A percentile compares a stretch with the other conserved stretches of the same genome.
phyloP scores from a whole-genome alignment of 2,329 filamentous ascomycete species.

The Pseudocercospora fijiensis region DNA sequence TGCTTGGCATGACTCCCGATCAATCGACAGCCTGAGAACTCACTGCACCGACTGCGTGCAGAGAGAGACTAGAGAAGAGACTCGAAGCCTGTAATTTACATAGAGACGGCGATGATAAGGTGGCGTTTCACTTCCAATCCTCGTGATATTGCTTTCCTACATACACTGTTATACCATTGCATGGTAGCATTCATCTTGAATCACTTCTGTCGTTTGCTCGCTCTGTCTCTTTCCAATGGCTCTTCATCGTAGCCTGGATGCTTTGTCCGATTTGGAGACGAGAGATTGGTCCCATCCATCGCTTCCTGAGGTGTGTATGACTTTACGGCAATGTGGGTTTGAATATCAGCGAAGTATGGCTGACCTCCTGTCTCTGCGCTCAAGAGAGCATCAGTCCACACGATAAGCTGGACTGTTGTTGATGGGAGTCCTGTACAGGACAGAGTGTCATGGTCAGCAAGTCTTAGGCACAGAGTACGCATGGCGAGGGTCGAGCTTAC shows the following conservation, averaged over 20 bases:
- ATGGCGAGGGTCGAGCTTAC: neutral
- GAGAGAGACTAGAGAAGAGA: no score
- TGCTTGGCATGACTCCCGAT: neutral
- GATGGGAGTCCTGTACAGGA: constrained; percentile 7
- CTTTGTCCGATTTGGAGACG: constrained; percentile 18
- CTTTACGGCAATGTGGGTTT: constrained; percentile 15
- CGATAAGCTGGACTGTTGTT: constrained; percentile 22
- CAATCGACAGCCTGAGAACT: neutral
- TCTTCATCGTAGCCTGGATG: constrained; percentile 25
- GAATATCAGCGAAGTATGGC: constrained; percentile 21
- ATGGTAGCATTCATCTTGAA: neutral
- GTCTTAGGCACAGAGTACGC: neutral
- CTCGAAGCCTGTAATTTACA: neutral
- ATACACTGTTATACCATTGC: neutral
- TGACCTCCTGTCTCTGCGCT: constrained; percentile 19
- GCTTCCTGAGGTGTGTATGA: constrained; percentile 25
- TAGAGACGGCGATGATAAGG: neutral
- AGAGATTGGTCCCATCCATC: constrained; percentile 22
- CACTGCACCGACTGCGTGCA: no score
- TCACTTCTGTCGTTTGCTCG: neutral
- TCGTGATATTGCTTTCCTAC: neutral
- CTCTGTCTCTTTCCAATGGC: neutral
- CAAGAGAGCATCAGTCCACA: constrained; percentile 24
- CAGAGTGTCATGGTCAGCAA: neutral
- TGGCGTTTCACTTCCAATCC: neutral